These are phyloP conservation scores for Hygrophorus russula DNA, from an alignment of 768 basidiomycete species.

Conservation along the genomic window DNA sequence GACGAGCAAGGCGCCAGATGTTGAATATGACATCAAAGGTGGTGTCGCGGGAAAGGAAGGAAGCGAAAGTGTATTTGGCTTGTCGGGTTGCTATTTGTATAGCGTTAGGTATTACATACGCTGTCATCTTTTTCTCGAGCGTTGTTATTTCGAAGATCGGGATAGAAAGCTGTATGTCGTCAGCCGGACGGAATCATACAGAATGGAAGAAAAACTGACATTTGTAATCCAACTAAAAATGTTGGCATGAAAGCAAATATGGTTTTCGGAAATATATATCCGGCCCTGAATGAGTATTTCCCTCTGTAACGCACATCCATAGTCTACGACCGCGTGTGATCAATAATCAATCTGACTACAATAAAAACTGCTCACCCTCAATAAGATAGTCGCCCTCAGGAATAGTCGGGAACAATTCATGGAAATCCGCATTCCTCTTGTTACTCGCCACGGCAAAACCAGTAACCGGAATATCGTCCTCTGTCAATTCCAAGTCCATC, in stretches of 20 bases:
- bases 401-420: slow-evolving; percentile 80
- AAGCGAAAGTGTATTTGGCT: slow-evolving; percentile 88
- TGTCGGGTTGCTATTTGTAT: slow-evolving; percentile 80
- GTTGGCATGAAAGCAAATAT: slow-evolving; percentile 98
- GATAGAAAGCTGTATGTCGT: slow-evolving; percentile 54
- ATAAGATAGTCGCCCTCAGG: slow-evolving; percentile 97
- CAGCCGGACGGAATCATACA: neutral
- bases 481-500: slow-evolving; percentile 35
- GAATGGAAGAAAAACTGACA: slow-evolving; percentile 36
- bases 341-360: slow-evolving; percentile 1
- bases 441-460: slow-evolving; percentile 97
- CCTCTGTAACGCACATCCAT: slow-evolving; percentile 92
- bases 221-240: slow-evolving; percentile 99
- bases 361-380: slow-evolving; percentile 54
- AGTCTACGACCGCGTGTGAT: slow-evolving; percentile 45
- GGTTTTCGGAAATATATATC: slow-evolving; percentile 95
- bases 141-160: slow-evolving; percentile 79
- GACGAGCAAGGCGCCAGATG: slow-evolving; percentile 87
- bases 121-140: slow-evolving; percentile 96
- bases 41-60: slow-evolving; percentile 92
- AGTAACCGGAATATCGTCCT: slow-evolving; percentile 81
- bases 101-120: slow-evolving; percentile 94
- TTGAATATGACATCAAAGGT: slow-evolving; percentile 94
- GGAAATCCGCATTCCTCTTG: slow-evolving; percentile 91
- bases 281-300: slow-evolving; percentile 96